Conservation (phyloP, 257 asterid genomes). For the Knoxia roxburghii region DNA sequence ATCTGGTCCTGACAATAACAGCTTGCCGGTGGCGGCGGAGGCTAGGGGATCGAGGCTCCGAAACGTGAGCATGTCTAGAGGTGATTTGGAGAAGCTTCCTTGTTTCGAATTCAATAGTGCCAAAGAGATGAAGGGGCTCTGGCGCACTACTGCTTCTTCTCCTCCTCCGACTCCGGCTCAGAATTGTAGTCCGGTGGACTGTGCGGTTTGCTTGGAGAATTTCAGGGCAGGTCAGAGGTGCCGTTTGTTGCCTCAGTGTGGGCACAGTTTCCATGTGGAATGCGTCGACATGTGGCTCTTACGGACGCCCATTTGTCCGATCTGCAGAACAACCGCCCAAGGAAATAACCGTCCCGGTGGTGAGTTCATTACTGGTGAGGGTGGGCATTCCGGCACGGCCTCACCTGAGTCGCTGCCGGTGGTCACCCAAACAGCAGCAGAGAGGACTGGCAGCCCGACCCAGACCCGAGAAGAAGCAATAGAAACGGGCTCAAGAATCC, state of each 20-base stretch:
- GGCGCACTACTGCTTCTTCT: constrained; percentile 23
- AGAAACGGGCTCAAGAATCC: too few species aligned
- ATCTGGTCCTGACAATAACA: background rate
- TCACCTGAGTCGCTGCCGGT: background rate
- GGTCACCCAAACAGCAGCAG: too few species aligned
- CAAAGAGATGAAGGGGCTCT: constrained; percentile 28
- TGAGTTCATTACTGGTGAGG: background rate
- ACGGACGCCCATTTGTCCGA: constrained; percentile 49
- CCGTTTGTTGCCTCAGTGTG: constrained; percentile 58
- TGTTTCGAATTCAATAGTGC: constrained; percentile 51
- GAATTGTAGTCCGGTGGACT: constrained; percentile 37
- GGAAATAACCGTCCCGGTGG: background rate
- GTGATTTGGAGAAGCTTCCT: constrained; percentile 74
- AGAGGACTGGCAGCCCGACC: too few species aligned
- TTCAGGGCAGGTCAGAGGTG: constrained; percentile 56
- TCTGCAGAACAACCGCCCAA: constrained; percentile 56
- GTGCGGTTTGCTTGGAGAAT: constrained; percentile 62
- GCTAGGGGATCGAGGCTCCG: constrained; percentile 44
- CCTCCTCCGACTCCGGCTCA: too few species aligned
- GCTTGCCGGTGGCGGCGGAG: constrained; percentile 21
- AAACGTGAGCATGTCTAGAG: constrained; percentile 60
- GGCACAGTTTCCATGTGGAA: constrained; percentile 63
- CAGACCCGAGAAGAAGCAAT: too few species aligned
- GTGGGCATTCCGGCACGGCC: background rate
- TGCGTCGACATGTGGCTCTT: constrained; percentile 75